Evolutionary conservation across 257 asterid genomes (phyloP), one percentile per base, ranked within the genome.

Genomic region (Solanum chmielewskii): DNA sequence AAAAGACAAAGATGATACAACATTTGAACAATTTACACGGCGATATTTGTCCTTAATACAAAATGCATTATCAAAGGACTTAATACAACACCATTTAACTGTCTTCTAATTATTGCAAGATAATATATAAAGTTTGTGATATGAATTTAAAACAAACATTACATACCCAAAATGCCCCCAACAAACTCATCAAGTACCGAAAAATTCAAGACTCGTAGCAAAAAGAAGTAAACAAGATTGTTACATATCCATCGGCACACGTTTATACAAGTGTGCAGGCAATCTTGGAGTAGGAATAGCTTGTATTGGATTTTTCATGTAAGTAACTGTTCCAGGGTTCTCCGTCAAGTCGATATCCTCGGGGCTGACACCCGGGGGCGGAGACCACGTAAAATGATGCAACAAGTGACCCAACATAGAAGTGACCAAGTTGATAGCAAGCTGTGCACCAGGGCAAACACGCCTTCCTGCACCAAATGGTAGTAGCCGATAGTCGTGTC

Each of bases 391-490:
- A 86, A 95, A 95, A 69, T 93, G 93, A 73, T 95, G 98, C 93
- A 95, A 39, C 91, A 95, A 82, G 71, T 95, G 98, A 9, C 98
- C 98, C 92, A 95, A 52, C 95, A 91, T 91, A 6, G 98, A 95
- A 1, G 91, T 91, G 74, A 92, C 95, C 89, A 95, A 84, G 84
- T 90, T 87, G 45, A 94, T 94, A 4, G 94, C 98, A 15, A 95
- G 95, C 60, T 94, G 98, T 27, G 98, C 97, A 2, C 97, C 98
- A 2, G 98, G 98, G 91, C 97, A 95, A 9, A 94, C 81, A 7
- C 98, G 90, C 85, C 98, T 91, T 18, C 98, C 98, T 4, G 98
- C 94, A 23, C 98, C 98, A 9, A 94, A 95, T 1, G 98, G 98
- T 14, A 95, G 93, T 20, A 95, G 87, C 89, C 98, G 88, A 66